Base-by-base conservation (phyloP, 805 yeast genomes). In the Blastobotrys peoriensis region DNA sequence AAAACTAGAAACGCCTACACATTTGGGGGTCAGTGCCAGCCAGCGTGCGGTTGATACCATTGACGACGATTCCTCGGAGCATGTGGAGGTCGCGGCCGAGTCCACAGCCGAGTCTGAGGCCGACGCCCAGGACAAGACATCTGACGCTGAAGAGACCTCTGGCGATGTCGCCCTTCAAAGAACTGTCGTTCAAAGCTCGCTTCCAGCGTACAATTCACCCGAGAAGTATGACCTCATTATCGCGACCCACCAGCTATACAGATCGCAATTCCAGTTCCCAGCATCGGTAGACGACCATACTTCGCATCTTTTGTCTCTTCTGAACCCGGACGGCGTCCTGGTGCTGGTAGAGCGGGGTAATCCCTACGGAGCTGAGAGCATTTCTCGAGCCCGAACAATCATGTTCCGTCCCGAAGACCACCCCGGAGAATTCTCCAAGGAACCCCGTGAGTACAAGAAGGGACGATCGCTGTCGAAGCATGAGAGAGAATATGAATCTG, bases 321-420 rank as follows among this genome's bases (percentile, higher is more conserved):
- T 89, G 38, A 74, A 77, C 13, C 96, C 96, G 0, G 76, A 78
- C 8, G 98, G 98, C 0, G 80, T 81, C 47, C 63, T 91, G 9
- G 81, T 88, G 1, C 60, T 93, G 1, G 66, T 89, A 2, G 98
- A 93, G 65, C 71, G 96, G 50, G 98, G 98, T 2, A 85, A 83
- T 45, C 86, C 97, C 0, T 58, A 80, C 25, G 98, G 98, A 0
- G 86, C 86, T 59, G 98, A 93, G 63, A 71, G 79, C 2, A 74
- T 88, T 46, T 94, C 96, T 0, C 71, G 96, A 43, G 96, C 97
- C 3, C 73, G 98, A 57, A 96, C 91, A 61, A 66, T 86, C 3
- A 78, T 87, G 75, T 67, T 91, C n/a, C 77, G 98, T 53, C 96
- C 97, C 0, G 95, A 60, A 27, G 64, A 57, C 22, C 43, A 54